These are phyloP conservation scores for Leccinum angustisporum DNA, from an alignment of 1,284 basidiomycete genomes.

Conservation along the genomic window DNA sequence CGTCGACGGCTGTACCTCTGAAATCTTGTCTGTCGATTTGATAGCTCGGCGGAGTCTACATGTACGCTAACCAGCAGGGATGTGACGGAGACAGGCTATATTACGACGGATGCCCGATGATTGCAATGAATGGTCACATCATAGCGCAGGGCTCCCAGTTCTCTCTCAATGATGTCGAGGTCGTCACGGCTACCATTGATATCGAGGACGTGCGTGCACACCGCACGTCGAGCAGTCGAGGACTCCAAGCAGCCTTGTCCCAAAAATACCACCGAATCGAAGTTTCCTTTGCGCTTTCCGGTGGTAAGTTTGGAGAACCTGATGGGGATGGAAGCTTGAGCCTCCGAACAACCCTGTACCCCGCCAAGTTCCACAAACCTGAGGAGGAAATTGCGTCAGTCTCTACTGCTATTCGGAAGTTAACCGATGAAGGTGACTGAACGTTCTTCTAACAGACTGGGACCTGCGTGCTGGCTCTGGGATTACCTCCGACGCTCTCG, in stretches of 20 bases:
- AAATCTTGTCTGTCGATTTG: not conserved
- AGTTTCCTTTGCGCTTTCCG: constrained; percentile 74
- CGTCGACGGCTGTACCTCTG: not conserved
- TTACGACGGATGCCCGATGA: constrained; percentile 97
- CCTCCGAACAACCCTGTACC: constrained; percentile 45
- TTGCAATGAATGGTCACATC: constrained; percentile 90
- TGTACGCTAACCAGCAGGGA: constrained; percentile 98
- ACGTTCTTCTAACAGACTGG: constrained; percentile 58
- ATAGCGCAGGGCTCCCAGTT: constrained; percentile 97
- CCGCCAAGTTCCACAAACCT: constrained; percentile 80
- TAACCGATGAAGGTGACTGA: not conserved
- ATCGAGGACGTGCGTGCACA: constrained; percentile 93
- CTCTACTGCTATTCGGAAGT: not conserved
- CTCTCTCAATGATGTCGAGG: constrained; percentile 93
- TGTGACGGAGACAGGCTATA: constrained; percentile 98
- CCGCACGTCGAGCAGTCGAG: constrained; percentile 77
- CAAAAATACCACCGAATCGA: constrained; percentile 78
- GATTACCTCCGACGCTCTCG: constrained; percentile 95
- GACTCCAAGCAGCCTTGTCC: constrained; percentile 84
- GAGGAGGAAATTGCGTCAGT: constrained; percentile 97
- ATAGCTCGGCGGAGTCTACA: constrained; percentile 92
- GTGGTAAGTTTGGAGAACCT: constrained; percentile 61
- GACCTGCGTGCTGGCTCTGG: constrained; percentile 99
- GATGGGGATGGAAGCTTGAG: constrained; percentile 53
- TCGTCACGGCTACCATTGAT: constrained; percentile 93